These are phyloP conservation scores for Leccinum arenicola DNA, from an alignment of 768 basidiomycete genomes.

Conservation along the genomic window DNA sequence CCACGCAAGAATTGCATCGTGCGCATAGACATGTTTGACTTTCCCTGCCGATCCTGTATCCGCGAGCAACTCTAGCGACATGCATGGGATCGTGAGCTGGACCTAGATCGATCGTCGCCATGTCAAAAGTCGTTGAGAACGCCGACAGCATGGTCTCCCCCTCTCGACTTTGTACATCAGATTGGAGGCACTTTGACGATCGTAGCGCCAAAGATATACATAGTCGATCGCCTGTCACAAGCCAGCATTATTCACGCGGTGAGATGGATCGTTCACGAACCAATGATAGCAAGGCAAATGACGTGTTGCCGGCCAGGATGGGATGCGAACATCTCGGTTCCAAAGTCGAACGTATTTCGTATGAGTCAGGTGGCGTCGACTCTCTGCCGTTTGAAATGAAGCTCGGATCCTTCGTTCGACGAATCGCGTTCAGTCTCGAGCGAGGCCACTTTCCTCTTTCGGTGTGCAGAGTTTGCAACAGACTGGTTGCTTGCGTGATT, in stretches of 20 bases:
- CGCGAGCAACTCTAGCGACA: no score
- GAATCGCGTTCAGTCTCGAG: neutral
- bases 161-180: neutral
- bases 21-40: no score
- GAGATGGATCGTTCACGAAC: neutral
- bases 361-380: neutral
- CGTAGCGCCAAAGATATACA: neutral
- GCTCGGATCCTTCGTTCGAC: neutral
- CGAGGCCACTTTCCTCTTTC: neutral
- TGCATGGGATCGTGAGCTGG: no score
- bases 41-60: no score
- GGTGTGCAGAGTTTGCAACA: neutral
- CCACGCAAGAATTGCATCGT: no score
- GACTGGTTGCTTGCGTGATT: neutral
- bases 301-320: slow-evolving; percentile 6
- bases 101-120: no score
- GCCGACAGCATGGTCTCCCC: no score
- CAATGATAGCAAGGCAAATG: neutral
- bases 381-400: neutral
- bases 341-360: neutral
- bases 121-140: no score
- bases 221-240: neutral
- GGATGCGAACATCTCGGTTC: slow-evolving; percentile 3
- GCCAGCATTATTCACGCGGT: neutral
- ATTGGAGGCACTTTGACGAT: slow-evolving; percentile 1